Evolutionary conservation across 2,329 filamentous ascomycete species (phyloP).

Genomic region (Chrysoporthe austroafricana): DNA sequence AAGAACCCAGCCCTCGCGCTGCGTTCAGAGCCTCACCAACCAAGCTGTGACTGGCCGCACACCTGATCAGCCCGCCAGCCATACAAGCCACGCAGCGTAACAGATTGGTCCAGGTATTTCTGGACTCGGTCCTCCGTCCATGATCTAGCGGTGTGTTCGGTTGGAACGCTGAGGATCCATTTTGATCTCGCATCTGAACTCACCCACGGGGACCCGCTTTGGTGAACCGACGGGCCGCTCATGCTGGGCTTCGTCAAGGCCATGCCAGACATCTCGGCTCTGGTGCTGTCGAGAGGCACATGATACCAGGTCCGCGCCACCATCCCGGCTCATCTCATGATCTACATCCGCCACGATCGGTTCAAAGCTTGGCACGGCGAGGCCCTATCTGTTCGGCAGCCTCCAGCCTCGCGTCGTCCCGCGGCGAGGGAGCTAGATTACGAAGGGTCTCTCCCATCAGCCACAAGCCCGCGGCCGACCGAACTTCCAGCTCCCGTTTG

Average conservation of each 20-base stretch:
- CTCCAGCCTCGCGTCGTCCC: too few species aligned
- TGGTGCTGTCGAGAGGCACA: not conserved
- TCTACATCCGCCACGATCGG: not conserved
- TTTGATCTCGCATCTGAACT: not conserved
- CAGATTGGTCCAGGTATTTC: not conserved
- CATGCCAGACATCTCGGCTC: not conserved
- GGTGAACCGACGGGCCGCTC: not conserved
- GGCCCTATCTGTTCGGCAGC: too few species aligned
- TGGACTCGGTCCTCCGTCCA: not conserved
- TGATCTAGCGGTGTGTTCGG: not conserved
- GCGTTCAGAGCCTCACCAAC: not conserved
- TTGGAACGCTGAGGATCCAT: not conserved
- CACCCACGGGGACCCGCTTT: not conserved
- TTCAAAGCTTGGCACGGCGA: too few species aligned
- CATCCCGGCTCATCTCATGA: not conserved
- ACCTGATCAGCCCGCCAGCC: not conserved
- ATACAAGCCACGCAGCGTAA: not conserved
- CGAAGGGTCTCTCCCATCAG: not conserved
- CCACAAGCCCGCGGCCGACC: not conserved
- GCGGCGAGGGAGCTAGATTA: not conserved
- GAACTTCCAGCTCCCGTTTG: not conserved
- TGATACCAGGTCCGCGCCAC: not conserved
- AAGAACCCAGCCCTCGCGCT: not conserved
- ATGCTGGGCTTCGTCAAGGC: not conserved
- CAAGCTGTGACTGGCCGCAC: not conserved